phyloP scores from a whole-genome alignment of 148 eudicot genomes.

The Amaranthus palmeri region DNA sequence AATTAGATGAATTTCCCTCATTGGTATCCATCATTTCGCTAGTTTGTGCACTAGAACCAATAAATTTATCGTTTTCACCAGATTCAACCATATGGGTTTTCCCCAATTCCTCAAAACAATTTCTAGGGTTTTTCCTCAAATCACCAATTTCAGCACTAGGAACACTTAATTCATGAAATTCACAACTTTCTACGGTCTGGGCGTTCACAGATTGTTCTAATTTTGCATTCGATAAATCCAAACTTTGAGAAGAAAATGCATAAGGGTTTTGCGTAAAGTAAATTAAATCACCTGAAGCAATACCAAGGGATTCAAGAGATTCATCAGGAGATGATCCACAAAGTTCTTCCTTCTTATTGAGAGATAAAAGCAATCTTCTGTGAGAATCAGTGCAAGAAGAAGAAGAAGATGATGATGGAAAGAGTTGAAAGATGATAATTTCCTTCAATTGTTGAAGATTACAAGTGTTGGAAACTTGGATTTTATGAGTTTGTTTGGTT shows the following conservation, averaged over 20 bases:
- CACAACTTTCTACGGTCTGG: not conserved
- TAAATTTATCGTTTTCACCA: constrained; percentile 9
- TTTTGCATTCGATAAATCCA: constrained; percentile 18
- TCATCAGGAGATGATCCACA: constrained; percentile 31
- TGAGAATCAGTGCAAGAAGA: not conserved
- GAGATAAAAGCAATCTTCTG: constrained; percentile 46
- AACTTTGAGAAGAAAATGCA: constrained; percentile 34
- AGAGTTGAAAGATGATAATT: constrained; percentile 29
- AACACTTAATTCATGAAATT: constrained; percentile 15
- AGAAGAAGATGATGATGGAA: constrained; percentile 36
- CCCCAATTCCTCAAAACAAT: not conserved
- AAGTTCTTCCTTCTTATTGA: constrained; percentile 72
- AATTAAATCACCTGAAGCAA: constrained; percentile 75
- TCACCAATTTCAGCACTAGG: constrained; percentile 4
- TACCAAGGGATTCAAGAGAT: constrained; percentile 56
- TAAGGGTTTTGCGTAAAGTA: constrained; percentile 40
- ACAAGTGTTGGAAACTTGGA: constrained; percentile 46
- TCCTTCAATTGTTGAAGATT: constrained; percentile 47
- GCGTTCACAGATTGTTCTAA: constrained; percentile 3
- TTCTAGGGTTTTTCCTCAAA: constrained; percentile 2
- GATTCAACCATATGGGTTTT: constrained; percentile 9
- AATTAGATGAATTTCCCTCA: constrained; percentile 14
- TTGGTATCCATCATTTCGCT: constrained; percentile 13
- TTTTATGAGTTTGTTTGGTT: constrained; percentile 53
- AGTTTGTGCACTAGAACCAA: not conserved